Conservation (phyloP, 2,329 filamentous ascomycete genomes). For the Calonectria crousiana region DNA sequence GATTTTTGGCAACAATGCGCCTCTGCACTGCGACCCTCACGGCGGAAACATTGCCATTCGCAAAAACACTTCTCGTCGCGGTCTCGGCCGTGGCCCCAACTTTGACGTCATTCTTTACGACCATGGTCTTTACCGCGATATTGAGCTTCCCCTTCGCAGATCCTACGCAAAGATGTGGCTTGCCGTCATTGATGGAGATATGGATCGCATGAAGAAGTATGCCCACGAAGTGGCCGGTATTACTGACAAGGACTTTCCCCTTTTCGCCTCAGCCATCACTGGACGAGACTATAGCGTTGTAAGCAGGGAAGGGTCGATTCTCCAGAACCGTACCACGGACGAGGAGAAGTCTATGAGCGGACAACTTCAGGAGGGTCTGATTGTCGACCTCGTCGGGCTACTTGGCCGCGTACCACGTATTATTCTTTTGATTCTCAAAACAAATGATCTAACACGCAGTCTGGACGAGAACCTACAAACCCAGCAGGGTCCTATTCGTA, state of each 20-base stretch:
- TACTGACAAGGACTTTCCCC: slow-evolving; percentile 88
- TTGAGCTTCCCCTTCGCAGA: slow-evolving; percentile 80
- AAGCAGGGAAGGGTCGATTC: slow-evolving; percentile 68
- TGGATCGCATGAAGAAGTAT: slow-evolving; percentile 87
- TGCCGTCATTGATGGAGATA: slow-evolving; percentile 91
- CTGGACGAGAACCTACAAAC: slow-evolving; percentile 93
- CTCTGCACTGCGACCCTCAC: slow-evolving; percentile 96
- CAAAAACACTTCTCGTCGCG: slow-evolving; percentile 72
- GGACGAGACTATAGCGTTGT: slow-evolving; percentile 90
- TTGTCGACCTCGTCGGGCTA: slow-evolving; percentile 89
- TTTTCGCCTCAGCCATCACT: slow-evolving; percentile 97
- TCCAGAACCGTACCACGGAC: slow-evolving; percentile 71
- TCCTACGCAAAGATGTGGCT: slow-evolving; percentile 98
- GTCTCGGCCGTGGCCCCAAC: slow-evolving; percentile 70
- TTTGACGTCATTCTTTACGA: slow-evolving; percentile 98
- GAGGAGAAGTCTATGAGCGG: slow-evolving; percentile 91
- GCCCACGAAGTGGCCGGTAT: slow-evolving; percentile 91
- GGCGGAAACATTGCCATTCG: slow-evolving; percentile 96
- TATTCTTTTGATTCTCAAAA: slow-evolving; percentile 95
- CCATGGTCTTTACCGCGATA: slow-evolving; percentile 95
- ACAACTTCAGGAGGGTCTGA: slow-evolving; percentile 86
- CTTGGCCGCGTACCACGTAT: slow-evolving; percentile 91
- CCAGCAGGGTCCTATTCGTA: slow-evolving; percentile 72
- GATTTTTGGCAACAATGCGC: slow-evolving; percentile 93
- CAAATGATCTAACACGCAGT: slow-evolving; percentile 94